Evolutionary conservation across 2,329 filamentous ascomycete species (phyloP).

Genomic region (Venturia oleaginea): DNA sequence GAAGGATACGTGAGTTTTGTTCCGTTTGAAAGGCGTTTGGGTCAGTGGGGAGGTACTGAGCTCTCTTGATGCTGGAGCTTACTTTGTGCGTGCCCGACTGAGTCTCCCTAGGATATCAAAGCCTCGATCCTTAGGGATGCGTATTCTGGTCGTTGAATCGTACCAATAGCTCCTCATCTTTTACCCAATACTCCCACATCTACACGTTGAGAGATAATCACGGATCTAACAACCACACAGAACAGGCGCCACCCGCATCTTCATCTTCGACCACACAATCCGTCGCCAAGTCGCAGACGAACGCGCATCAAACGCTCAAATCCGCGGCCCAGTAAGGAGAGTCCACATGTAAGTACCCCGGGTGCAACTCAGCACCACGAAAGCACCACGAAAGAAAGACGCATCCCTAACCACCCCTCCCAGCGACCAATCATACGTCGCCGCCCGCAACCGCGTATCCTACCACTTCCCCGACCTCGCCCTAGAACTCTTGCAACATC

Average conservation of each 20-base stretch:
- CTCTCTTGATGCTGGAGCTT: no score
- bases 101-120: no score
- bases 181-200: not conserved
- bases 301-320: not conserved
- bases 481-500: constrained; percentile 4
- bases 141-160: no score
- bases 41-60: no score
- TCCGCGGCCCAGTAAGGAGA: not conserved
- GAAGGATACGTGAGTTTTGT: constrained; percentile 10
- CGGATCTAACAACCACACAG: not conserved
- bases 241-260: constrained; percentile 10
- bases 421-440: constrained; percentile 9
- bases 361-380: no score
- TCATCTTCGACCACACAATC: constrained; percentile 13
- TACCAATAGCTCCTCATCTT: no score
- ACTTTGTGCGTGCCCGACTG: no score
- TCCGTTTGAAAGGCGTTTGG: not conserved
- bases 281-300: not conserved
- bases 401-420: not conserved
- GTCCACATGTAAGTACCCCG: constrained; percentile 1
- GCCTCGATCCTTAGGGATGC: no score
- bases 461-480: constrained; percentile 7
- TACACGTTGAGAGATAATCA: not conserved
- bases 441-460: not conserved
- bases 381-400: no score